Percentiles rank a stretch among this genome's conserved stretches.
phyloP scores from a whole-genome alignment of 2,329 filamentous ascomycete species.

The Aspergillus texensis region DNA sequence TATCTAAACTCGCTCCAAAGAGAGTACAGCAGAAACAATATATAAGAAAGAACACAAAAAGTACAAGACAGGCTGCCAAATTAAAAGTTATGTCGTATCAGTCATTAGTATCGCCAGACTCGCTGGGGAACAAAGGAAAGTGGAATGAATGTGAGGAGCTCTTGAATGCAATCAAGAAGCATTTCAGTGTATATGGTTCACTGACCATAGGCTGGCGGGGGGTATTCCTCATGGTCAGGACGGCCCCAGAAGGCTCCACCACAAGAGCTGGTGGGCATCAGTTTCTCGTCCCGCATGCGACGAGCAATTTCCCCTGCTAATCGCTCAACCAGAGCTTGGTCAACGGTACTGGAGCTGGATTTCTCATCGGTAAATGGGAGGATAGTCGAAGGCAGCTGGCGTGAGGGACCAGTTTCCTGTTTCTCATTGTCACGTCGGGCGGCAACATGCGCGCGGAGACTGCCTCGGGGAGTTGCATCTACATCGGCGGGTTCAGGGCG shows the following conservation, averaged over 20 bases:
- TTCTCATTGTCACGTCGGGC: conserved; percentile 27
- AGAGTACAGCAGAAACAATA: conserved; percentile 1
- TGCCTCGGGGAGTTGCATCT: conserved; percentile 38
- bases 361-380: conserved; percentile 41
- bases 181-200: conserved; percentile 23
- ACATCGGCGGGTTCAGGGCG: conserved; percentile 27
- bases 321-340: conserved; percentile 56
- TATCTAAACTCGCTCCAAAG: conserved; percentile 27
- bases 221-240: conserved; percentile 37
- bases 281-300: conserved; percentile 85
- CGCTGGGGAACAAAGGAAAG: conserved; percentile 18
- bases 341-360: conserved; percentile 41
- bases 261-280: conserved; percentile 35
- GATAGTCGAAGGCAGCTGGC: conserved; percentile 35
- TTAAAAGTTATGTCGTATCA: conserved; percentile 26
- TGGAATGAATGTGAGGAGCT: conserved; percentile 16
- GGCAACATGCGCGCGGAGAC: conserved; percentile 22
- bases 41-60: background rate
- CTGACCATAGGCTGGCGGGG: conserved; percentile 50
- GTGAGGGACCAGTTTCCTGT: conserved; percentile 29
- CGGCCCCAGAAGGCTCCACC: conserved; percentile 41
- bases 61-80: conserved; percentile 5
- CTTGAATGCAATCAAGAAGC: conserved; percentile 8
- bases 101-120: conserved; percentile 23
- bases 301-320: conserved; percentile 88